A percentile compares a stretch with the other conserved stretches of the same genome.
Evolutionary conservation across 2,329 filamentous ascomycete genomes (phyloP).

Genomic region (Fusarium kyushuense): DNA sequence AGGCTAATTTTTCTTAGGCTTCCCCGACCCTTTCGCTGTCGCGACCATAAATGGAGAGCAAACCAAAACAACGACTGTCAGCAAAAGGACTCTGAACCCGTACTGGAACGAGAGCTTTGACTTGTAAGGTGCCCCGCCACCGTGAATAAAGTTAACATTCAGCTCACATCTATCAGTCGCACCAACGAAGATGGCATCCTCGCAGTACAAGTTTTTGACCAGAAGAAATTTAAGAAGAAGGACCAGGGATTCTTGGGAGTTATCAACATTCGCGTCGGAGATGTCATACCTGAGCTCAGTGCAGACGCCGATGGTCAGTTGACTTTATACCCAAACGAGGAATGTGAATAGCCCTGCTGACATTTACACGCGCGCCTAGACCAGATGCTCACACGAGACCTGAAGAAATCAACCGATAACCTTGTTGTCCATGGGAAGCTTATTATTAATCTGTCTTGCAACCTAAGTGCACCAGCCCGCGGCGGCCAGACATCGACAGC

Average conservation of each 20-base stretch:
- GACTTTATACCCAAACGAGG: constrained; percentile 17
- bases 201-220: constrained; percentile 98
- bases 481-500: constrained; percentile 59
- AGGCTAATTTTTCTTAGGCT: constrained; percentile 70
- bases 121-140: constrained; percentile 74
- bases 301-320: constrained; percentile 88
- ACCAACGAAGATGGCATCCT: constrained; percentile 96
- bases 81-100: constrained; percentile 97
- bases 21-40: constrained; percentile 97
- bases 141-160: constrained; percentile 10
- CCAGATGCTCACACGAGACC: constrained; percentile 97
- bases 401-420: constrained; percentile 98
- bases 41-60: constrained; percentile 98
- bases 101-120: constrained; percentile 99
- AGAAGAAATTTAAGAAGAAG: constrained; percentile 99
- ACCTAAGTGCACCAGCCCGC: constrained; percentile 78
- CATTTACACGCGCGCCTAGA: constrained; percentile 62
- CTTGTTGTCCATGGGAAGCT: constrained; percentile 97
- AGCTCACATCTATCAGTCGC: constrained; percentile 66
- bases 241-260: constrained; percentile 98
- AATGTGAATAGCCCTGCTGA: constrained; percentile 48
- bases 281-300: constrained; percentile 86
- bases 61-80: constrained; percentile 96
- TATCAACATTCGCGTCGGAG: constrained; percentile 95
- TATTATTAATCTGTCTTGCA: constrained; percentile 95